Base-by-base conservation (phyloP, 2,329 filamentous ascomycete genomes). In the Botryotinia convoluta region DNA sequence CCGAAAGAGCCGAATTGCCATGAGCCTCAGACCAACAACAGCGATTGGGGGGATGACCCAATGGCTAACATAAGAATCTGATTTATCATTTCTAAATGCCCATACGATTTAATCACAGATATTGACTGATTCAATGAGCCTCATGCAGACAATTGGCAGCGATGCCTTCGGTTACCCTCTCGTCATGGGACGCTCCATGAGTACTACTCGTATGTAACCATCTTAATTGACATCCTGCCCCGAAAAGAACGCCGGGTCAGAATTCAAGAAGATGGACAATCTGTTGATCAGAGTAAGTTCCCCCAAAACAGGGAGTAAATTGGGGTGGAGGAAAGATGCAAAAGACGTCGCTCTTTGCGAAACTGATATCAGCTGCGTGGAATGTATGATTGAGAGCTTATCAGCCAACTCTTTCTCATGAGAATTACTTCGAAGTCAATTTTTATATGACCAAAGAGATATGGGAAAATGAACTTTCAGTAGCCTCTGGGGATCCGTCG, bases 191-290 rank as follows among this genome's bases (percentile, higher is more conserved):
- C n/a, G n/a, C 51, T 77, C n/a, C 71, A 73, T 59, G 77, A 75
- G 74, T 54, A 73, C 16, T 78, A 77, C 62, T 75, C 72, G 0
- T 70, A 74, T 57, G 75, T 73, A 37, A 72, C 64, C 12, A 76
- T 77, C 12, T 70, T 76, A 20, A 71, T 75, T 20, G 69, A 75
- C 9, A 74, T 75, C 18, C 75, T 71, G 1, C 48, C 67, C 1
- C 42, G 37, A 26, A 37, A 65, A 26, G 62, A 72, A 42, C 69
- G 71, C 7, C 44, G 18, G 12, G 16, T 68, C 2, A 37, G 54
- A 6, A 44, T 45, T 16, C n/a, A 37, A 35, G 44, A 51, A 8
- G 10, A 16, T 39, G 35, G 44, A 8, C 37, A 62, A 35, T 29
- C 6, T n/a, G n/a, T 63, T 29, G 48, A 60, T 42, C n/a, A 45